Evolutionary conservation across 169 alveolate genomes (phyloP), one percentile per base, ranked within the genome.

Genomic region (Cryptosporidium parvum): DNA sequence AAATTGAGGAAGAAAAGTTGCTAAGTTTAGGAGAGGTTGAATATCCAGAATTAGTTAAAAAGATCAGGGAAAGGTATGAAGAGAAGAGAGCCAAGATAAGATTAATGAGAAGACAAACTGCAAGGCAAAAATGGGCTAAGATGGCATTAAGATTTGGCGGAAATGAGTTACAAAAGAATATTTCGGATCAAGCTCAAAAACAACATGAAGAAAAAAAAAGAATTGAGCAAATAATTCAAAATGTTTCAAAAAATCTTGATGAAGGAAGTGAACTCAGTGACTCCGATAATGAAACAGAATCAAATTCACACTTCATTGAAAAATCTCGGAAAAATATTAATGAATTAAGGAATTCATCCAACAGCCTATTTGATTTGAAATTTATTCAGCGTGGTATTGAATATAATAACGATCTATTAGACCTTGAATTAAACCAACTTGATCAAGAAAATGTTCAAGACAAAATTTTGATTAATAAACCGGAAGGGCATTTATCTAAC

Each of bases 141-240:
- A 56, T 86, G 84, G 96, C 96, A 23, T 53, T 92, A 48, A 93
- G 96, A 23, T 93, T 89, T 75, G 96, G 95, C n/a, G 96, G 95
- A 7, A 94, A 80, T 84, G 95, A 93, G 8, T 61, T 93, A 45
- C 91, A 85, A 58, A 84, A 68, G 70, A 86, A 52, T 52, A 67
- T 93, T 18, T 80, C 96, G 21, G 72, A 91, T 42, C 93, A 94
- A 53, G 91, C 87, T 21, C 95, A 93, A 65, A 62, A 85, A 48
- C 92, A 92, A 52, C 75, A 85, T 61, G 91, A 93, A n/a, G 93
- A 92, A 53, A 58, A 87, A 21, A 37, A 42, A 10, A 48, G 92
- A 45, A 80, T 80, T 9, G 89, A 80, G n/a, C 75, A 62, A 44
- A 80, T 80, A 61, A 80, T 80, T 44, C 33, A 51, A 44, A 80